Evolutionary conservation across 208 protist genomes (phyloP).

Genomic region (Crithidia acanthocephali): DNA sequence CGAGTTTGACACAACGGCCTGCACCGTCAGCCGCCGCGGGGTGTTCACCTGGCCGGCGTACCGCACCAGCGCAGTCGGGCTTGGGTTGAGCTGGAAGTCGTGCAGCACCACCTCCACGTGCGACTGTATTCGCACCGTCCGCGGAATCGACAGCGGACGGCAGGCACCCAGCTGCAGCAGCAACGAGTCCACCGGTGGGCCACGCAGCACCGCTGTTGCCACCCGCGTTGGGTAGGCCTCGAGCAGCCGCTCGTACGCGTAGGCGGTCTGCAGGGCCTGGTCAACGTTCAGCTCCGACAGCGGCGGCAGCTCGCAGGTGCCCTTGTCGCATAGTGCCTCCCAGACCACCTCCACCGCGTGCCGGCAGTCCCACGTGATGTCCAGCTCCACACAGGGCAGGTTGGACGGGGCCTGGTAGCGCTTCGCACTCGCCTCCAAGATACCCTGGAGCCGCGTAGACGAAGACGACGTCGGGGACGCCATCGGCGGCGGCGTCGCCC

Average conservation of each 20-base stretch:
- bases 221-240: conserved; percentile 36
- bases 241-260: conserved; percentile 58
- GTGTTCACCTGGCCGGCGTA: conserved; percentile 43
- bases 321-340: conserved; percentile 39
- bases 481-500: not conserved
- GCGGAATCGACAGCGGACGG: conserved; percentile 26
- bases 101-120: conserved; percentile 45
- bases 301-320: conserved; percentile 44
- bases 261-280: conserved; percentile 37
- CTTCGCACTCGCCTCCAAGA: conserved; percentile 43
- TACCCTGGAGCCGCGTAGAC: conserved; percentile 41
- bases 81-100: conserved; percentile 54
- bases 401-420: conserved; percentile 43
- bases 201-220: conserved; percentile 44
- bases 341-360: conserved; percentile 45
- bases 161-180: conserved; percentile 22
- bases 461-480: conserved; percentile 8
- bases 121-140: conserved; percentile 6
- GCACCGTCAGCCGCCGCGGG: conserved; percentile 39
- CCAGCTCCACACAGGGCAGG: conserved; percentile 47
- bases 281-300: conserved; percentile 43
- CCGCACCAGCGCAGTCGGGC: conserved; percentile 53
- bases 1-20: conserved; percentile 57
- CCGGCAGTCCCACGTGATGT: conserved; percentile 40
- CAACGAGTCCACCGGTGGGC: conserved; percentile 12